phyloP scores from a whole-genome alignment of 2,329 filamentous ascomycete species.

The Moelleriella libera region DNA sequence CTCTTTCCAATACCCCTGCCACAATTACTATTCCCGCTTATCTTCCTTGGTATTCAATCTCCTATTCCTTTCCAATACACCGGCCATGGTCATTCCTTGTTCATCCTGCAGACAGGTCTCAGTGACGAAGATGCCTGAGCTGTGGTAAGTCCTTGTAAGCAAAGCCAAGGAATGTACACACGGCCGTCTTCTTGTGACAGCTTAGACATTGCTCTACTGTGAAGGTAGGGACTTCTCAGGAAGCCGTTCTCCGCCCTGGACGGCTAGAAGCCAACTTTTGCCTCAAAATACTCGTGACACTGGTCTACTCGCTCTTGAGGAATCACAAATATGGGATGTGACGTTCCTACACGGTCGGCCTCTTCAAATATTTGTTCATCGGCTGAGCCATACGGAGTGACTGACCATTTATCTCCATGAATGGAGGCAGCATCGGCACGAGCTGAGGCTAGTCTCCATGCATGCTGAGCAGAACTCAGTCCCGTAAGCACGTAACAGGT shows the following conservation, averaged over 20 bases:
- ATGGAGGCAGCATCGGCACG: constrained; percentile 18
- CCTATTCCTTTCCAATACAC: no score
- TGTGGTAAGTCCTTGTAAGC: no score
- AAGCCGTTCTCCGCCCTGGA: neutral
- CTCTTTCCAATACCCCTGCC: no score
- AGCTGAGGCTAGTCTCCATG: constrained; percentile 31
- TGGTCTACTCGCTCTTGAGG: constrained; percentile 54
- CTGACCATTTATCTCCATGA: constrained; percentile 28
- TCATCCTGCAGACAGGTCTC: no score
- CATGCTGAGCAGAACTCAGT: constrained; percentile 68
- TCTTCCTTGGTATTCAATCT: no score
- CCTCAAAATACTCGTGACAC: constrained; percentile 50
- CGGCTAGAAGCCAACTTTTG: constrained; percentile 39
- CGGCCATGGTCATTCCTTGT: no score
- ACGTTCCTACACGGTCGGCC: constrained; percentile 51
- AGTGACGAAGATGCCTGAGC: no score
- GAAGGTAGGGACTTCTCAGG: neutral
- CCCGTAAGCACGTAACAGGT: constrained; percentile 85
- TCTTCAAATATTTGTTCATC: constrained; percentile 52
- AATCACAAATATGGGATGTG: constrained; percentile 79
- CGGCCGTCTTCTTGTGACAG: neutral
- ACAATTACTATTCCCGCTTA: no score
- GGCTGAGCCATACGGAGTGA: constrained; percentile 35
- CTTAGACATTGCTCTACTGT: neutral
- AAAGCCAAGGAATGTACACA: no score